Conservation (phyloP, 78 protist genomes). For the Anaeramoeba ignava region DNA sequence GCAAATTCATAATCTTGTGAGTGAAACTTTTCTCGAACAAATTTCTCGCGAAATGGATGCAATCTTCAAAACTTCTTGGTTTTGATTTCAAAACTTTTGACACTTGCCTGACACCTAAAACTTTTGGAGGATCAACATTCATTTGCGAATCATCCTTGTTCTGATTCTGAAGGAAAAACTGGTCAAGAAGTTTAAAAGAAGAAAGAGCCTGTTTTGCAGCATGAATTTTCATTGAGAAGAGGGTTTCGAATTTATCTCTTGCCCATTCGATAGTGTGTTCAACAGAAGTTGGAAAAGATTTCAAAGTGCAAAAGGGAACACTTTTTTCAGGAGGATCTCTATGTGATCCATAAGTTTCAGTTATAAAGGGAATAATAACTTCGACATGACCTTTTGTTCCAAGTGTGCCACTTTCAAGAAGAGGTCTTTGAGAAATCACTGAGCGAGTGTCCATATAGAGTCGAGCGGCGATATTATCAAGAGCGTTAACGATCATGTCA, state of each 20-base stretch:
- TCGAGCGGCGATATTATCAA: constrained; percentile 72
- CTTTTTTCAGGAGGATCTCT: constrained; percentile 90
- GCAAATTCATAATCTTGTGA: background rate
- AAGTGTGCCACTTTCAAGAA: constrained; percentile 91
- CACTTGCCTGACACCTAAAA: background rate
- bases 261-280: constrained; percentile 91
- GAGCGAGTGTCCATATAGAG: constrained; percentile 79
- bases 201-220: background rate
- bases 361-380: constrained; percentile 81
- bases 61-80: background rate
- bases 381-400: constrained; percentile 66
- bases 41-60: constrained; percentile 1
- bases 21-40: constrained; percentile 10
- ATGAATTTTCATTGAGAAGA: constrained; percentile 22
- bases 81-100: background rate
- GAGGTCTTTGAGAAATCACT: constrained; percentile 68
- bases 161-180: background rate
- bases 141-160: background rate
- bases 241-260: constrained; percentile 71
- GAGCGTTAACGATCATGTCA: constrained; percentile 25
- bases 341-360: constrained; percentile 80
- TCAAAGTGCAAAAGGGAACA: constrained; percentile 87
- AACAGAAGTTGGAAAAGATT: constrained; percentile 87
- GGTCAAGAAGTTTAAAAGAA: background rate
- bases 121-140: background rate